phyloP scores from a whole-genome alignment of 1,139 yeast species.

The Debaryomyces sp. region DNA sequence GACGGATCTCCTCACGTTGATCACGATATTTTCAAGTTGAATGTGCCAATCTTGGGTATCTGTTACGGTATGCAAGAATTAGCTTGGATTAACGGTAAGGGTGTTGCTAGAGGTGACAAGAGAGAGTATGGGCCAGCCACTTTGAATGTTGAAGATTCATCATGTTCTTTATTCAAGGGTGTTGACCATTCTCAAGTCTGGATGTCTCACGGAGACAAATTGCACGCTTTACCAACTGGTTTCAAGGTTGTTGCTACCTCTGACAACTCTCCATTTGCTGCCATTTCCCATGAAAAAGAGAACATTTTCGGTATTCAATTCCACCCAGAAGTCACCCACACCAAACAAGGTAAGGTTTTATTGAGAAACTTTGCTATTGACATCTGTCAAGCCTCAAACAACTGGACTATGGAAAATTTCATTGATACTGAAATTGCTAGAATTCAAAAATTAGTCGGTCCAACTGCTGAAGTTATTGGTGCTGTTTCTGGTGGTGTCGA shows the following conservation, averaged over 20 bases:
- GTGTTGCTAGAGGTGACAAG: conserved; percentile 95
- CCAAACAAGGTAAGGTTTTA: conserved; percentile 84
- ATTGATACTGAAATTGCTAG: conserved; percentile 95
- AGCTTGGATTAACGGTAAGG: conserved; percentile 97
- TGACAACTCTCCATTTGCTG: conserved; percentile 94
- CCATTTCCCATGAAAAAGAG: conserved; percentile 75
- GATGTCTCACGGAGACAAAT: conserved; percentile 99
- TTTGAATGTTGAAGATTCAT: conserved; percentile 68
- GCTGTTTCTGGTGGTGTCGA: conserved; percentile 99
- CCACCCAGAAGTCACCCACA: conserved; percentile 99
- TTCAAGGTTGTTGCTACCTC: conserved; percentile 90
- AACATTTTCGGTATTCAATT: conserved; percentile 93
- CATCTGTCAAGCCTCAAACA: conserved; percentile 83
- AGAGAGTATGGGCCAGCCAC: conserved; percentile 98
- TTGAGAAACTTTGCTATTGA: conserved; percentile 90
- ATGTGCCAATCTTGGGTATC: conserved; percentile 94
- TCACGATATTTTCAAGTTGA: conserved; percentile 84
- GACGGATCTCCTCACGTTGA: conserved; percentile 97
- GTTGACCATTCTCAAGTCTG: conserved; percentile 94
- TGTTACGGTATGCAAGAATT: conserved; percentile 99
- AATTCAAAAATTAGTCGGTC: conserved; percentile 89
- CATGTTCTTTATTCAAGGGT: conserved; percentile 77
- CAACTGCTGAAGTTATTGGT: conserved; percentile 98
- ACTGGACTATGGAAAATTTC: conserved; percentile 98
- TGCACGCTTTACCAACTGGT: conserved; percentile 86